Evolutionary conservation across 805 yeast genomes (phyloP), one percentile per base, ranked within the genome.

Genomic region (Yamadazyma olivae): DNA sequence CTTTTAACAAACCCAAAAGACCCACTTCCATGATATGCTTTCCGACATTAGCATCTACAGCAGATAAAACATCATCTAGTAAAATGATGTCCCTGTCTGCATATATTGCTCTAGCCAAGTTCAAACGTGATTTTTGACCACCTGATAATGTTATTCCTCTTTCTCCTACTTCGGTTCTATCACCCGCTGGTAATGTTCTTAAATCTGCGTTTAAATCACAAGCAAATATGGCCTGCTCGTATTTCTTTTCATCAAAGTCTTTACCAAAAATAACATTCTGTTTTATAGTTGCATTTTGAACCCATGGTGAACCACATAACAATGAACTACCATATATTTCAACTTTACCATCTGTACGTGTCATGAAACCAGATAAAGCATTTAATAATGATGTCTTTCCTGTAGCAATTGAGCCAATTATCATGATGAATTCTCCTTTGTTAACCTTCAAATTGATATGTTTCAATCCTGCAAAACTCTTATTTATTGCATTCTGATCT

Each of bases 321-420:
- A 58, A 32, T n/a, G 45, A 31, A 2, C 54, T 43, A 7, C 64
- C 64, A 36, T 53, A 50, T 3, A 58, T 55, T 22, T 36, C 45
- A 2, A 61, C 46, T 1, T 37, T 6, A 15, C 71, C 71, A 1
- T 30, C n/a, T 3, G 52, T 47, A 23, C 57, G 48, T 23, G 51
- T 53, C 71, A 65, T 65, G 33, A 53, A 49, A 0, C 71, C 70
- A 4, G 67, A 46, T 24, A 65, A 39, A 1, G 70, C 71, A 31
- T 50, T 48, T 35, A 65, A 52, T 24, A 65, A 49, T 4, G 70
- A 64, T 1, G 67, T 41, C 39, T 59, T 57, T 21, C 69, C 67
- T 5, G 61, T 49, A 4, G 66, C 67, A 40, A 62, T 51, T 13
- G 50, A 37, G n/a, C 69, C 69, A 14, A 61, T 56, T 5, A 61